Conservation (phyloP, 805 yeast genomes). For the Ogataea haglerorum region DNA sequence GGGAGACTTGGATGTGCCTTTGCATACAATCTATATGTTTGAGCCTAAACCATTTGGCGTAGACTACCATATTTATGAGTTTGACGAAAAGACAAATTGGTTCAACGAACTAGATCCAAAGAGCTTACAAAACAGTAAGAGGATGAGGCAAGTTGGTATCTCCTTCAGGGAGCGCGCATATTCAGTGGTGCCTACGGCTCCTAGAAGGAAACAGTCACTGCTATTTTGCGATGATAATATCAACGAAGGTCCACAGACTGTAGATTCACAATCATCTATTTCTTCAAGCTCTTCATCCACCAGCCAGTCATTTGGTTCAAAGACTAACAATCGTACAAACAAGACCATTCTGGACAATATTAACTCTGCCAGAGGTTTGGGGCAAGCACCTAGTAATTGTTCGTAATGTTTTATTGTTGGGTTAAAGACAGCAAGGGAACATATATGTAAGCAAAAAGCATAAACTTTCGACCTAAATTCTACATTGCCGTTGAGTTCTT, state of each 20-base stretch:
- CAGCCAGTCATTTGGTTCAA: no score
- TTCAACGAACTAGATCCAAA: conserved; percentile 59
- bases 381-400: no score
- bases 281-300: conserved; percentile 6
- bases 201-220: conserved; percentile 28
- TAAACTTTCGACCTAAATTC: no score
- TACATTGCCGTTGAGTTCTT: no score
- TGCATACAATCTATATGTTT: conserved; percentile 84
- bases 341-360: conserved; percentile 16
- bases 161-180: conserved; percentile 65
- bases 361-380: conserved; percentile 23
- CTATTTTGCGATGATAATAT: no score
- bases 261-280: neutral
- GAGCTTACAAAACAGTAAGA: conserved; percentile 48
- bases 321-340: conserved; percentile 8
- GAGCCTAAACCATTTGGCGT: conserved; percentile 96
- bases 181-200: conserved; percentile 76
- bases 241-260: no score
- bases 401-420: no score
- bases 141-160: conserved; percentile 68
- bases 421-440: no score
- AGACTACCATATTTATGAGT: conserved; percentile 87
- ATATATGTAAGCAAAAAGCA: no score
- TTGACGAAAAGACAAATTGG: conserved; percentile 73
- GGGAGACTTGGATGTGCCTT: conserved; percentile 88